phyloP scores from a whole-genome alignment of 495 filamentous ascomycete species.

The Aspergillus nanangensis region DNA sequence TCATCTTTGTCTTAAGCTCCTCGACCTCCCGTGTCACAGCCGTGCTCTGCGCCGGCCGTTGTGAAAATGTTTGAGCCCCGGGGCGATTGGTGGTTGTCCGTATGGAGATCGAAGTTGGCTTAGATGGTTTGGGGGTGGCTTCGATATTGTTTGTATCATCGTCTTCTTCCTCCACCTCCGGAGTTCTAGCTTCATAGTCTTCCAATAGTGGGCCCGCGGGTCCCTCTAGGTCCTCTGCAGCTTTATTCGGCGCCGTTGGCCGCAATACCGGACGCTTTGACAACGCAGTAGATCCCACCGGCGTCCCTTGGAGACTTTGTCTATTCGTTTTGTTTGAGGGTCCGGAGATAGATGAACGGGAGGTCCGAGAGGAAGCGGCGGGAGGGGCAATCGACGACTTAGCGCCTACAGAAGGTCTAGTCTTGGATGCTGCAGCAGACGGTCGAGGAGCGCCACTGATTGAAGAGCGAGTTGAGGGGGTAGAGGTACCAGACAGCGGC shows the following conservation, averaged over 20 bases:
- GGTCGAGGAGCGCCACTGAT: constrained; percentile 48
- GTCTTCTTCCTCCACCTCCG: constrained; percentile 12
- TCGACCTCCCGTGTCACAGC: constrained; percentile 64
- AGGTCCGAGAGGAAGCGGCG: constrained; percentile 22
- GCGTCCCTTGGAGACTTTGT: constrained; percentile 26
- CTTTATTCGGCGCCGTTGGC: constrained; percentile 22
- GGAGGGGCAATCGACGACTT: constrained; percentile 70
- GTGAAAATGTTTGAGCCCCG: constrained; percentile 21
- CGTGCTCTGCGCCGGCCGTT: constrained; percentile 25
- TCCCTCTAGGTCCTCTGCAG: constrained; percentile 25
- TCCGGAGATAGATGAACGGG: constrained; percentile 38
- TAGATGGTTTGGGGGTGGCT: constrained; percentile 9
- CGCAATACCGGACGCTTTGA: constrained; percentile 39
- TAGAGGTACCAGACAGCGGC: constrained; percentile 57
- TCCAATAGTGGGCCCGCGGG: constrained; percentile 27
- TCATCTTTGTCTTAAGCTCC: constrained; percentile 73
- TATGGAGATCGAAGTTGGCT: constrained; percentile 30
- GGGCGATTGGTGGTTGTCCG: constrained; percentile 20
- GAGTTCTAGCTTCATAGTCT: constrained; percentile 22
- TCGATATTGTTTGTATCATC: background rate
- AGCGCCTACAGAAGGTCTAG: constrained; percentile 47
- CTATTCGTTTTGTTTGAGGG: constrained; percentile 28
- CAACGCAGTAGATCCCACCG: constrained; percentile 18
- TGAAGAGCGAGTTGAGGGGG: constrained; percentile 45
- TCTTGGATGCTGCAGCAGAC: constrained; percentile 38